Base-by-base conservation (phyloP, 2,329 filamentous ascomycete genomes). In the Ophiostoma sp. region DNA sequence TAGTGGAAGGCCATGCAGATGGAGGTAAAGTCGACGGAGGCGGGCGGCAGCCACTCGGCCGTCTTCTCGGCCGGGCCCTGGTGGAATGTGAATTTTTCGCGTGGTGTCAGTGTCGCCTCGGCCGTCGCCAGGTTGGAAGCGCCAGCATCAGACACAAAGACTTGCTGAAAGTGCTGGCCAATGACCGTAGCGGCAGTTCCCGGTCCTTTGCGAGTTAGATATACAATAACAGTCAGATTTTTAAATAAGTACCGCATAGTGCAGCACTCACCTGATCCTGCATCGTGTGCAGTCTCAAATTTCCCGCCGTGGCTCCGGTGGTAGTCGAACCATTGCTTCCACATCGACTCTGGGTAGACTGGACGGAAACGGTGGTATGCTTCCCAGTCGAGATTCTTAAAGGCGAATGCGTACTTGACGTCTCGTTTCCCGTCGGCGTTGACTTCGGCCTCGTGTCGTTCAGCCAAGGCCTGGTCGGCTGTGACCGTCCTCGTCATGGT, bases 1-100 rank as follows among this genome's bases (percentile, higher is more conserved):
- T 75, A 77, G 70, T 77, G 76, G 31, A 77, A 76, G 1, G 74
- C 75, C 76, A 77, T 77, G 71, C 72, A 75, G 22, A 77, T 70
- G 28, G 68, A 71, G 12, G 74, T 39, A n/a, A 77, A 74, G 69
- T 77, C 75, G 55, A 76, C 66, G 4, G 76, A 77, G 0, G 45
- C 69, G 0, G 72, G 42, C 2, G 73, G 61, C 17, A 76, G 33
- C 64, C 73, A 75, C 6, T 50, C 61, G 12, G 71, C 63, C 5
- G 72, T 36, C 31, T 66, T 48, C 71, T 77, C 75, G 9, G 76
- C 75, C 11, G 76, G 75, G 33, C 73, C 63, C 1, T 75, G 72
- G 31, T 74, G 22, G 57, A 76, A 75, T 1, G 22, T 68, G 59
- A 70, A 75, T 22, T 33, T 69, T 22, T 63, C 71, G 25, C 63